phyloP scores from a whole-genome alignment of 1,284 basidiomycete species.

The Fomitopsis palustris region DNA sequence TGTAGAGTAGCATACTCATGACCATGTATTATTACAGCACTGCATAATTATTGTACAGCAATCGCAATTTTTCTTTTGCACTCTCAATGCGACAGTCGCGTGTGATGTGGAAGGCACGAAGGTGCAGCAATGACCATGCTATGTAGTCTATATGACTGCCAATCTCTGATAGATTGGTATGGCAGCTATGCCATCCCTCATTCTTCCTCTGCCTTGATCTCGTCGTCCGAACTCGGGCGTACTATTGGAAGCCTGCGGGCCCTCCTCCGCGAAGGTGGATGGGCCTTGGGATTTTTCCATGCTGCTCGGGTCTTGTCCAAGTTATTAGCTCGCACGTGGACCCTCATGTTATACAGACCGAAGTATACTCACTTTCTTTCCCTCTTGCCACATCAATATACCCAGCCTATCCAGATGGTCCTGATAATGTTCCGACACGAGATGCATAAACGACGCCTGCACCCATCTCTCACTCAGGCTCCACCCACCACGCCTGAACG shows the following conservation, averaged over 20 bases:
- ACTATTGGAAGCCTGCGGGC: background rate
- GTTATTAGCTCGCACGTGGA: background rate
- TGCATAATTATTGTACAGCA: background rate
- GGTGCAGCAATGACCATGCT: background rate
- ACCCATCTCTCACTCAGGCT: constrained; percentile 14
- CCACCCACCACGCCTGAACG: constrained; percentile 11
- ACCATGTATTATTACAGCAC: background rate
- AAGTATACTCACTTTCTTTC: constrained; percentile 11
- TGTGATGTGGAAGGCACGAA: too few species aligned
- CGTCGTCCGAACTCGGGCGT: background rate
- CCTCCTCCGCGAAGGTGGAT: background rate
- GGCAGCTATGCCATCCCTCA: background rate
- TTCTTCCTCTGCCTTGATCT: background rate
- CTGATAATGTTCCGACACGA: constrained; percentile 16
- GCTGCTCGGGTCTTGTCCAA: background rate
- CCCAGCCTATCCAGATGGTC: constrained; percentile 18
- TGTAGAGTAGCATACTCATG: constrained; percentile 1
- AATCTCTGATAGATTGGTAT: background rate
- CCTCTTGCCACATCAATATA: constrained; percentile 12
- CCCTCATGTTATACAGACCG: background rate
- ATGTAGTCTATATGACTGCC: too few species aligned
- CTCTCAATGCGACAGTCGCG: background rate
- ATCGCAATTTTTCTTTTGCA: background rate
- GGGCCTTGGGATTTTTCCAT: constrained; percentile 11
- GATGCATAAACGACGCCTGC: constrained; percentile 13